These are phyloP conservation scores for Cinchona pubescens DNA, from an alignment of 257 asterid genomes.

Conservation along the genomic window DNA sequence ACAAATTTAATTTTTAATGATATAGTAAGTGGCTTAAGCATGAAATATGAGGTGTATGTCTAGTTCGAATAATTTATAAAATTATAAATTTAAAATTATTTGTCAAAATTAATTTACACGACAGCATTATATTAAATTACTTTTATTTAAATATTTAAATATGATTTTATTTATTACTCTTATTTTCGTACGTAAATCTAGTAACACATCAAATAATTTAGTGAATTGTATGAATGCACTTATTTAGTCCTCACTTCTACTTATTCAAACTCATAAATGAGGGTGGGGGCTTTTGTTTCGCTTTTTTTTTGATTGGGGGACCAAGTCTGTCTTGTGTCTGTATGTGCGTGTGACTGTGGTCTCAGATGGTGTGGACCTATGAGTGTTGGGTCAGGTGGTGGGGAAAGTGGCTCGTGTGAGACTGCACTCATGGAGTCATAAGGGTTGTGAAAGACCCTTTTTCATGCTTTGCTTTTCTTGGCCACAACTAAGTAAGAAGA, in stretches of 20 bases:
- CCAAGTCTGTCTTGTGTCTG: neutral
- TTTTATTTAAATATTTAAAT: no score
- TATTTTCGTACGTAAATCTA: no score
- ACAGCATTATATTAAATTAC: no score
- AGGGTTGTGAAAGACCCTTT: constrained; percentile 18
- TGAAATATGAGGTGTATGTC: no score
- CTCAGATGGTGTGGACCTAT: constrained; percentile 16
- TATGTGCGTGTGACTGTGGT: neutral
- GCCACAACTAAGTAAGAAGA: neutral
- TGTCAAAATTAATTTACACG: no score
- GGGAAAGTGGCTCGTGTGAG: constrained; percentile 7
- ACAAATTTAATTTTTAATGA: no score
- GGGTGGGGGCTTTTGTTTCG: neutral
- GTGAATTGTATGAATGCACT: no score
- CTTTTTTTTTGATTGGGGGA: neutral
- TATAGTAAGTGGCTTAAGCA: neutral
- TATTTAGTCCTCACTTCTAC: no score
- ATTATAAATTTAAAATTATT: no score
- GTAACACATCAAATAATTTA: no score
- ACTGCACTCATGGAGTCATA: constrained; percentile 2
- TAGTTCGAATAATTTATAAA: no score
- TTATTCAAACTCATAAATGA: neutral
- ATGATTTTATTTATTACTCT: no score
- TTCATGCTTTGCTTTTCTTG: neutral
- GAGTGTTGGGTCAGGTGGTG: constrained; percentile 5